These are phyloP conservation scores for Colletotrichum truncatum DNA, from an alignment of 2,329 filamentous ascomycete species.

Conservation along the genomic window DNA sequence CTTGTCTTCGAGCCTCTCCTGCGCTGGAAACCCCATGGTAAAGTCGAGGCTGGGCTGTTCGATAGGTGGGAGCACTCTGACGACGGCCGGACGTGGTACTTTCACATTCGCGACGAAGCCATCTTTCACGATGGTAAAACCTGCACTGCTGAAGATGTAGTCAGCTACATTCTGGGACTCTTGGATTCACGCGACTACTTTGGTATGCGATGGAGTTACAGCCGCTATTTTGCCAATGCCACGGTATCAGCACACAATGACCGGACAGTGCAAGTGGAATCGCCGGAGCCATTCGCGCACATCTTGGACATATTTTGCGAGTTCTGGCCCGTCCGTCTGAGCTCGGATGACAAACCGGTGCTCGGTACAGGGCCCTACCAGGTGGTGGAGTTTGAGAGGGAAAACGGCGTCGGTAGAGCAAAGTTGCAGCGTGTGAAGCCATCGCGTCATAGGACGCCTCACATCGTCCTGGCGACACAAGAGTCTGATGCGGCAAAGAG, in stretches of 20 bases:
- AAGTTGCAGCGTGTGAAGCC: not conserved
- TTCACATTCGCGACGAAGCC: conserved; percentile 13
- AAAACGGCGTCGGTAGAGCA: not conserved
- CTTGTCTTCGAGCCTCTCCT: conserved; percentile 20
- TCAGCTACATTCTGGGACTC: not conserved
- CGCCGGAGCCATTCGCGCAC: not conserved
- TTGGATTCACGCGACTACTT: conserved; percentile 21
- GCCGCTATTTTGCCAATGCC: not conserved
- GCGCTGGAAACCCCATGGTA: conserved; percentile 4
- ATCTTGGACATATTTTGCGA: conserved; percentile 9
- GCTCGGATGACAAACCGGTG: not conserved
- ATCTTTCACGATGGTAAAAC: conserved; percentile 4
- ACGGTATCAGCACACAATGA: not conserved
- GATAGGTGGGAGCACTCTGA: conserved; percentile 9
- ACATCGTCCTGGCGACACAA: not conserved
- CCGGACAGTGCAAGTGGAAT: not conserved
- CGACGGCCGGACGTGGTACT: not conserved
- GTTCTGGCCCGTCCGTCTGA: conserved; percentile 7
- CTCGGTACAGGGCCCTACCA: conserved; percentile 9
- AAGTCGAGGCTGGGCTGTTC: not conserved
- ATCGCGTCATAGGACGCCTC: not conserved
- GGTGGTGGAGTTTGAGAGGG: conserved; percentile 5
- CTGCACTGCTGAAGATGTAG: not conserved
- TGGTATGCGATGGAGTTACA: conserved; percentile 23
- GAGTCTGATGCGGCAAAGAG: not conserved